Conservation (phyloP, 2,329 filamentous ascomycete genomes). For the Cercospora nicotianae region DNA sequence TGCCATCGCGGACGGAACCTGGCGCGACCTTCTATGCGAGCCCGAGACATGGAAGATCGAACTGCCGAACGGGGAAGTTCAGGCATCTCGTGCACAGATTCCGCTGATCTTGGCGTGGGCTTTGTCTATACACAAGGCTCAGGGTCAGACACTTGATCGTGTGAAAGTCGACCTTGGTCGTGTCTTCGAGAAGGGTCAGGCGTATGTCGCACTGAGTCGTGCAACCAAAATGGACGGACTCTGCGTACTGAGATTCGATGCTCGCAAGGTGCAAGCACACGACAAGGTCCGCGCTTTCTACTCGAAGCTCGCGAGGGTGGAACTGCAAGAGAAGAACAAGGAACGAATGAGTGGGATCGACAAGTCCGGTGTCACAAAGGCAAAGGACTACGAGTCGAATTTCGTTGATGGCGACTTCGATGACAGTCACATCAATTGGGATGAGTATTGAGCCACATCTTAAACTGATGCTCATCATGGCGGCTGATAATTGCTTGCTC, state of each 20-base stretch:
- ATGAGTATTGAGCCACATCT: constrained; percentile 3
- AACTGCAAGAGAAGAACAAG: constrained; percentile 44
- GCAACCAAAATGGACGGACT: constrained; percentile 84
- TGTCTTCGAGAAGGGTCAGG: constrained; percentile 96
- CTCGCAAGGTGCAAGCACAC: constrained; percentile 90
- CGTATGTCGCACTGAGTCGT: constrained; percentile 92
- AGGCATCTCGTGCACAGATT: constrained; percentile 73
- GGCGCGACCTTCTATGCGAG: constrained; percentile 74
- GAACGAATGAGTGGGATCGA: constrained; percentile 36
- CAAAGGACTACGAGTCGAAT: constrained; percentile 36
- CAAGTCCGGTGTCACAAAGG: constrained; percentile 32
- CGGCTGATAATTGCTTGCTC: background rate
- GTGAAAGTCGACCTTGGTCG: constrained; percentile 91
- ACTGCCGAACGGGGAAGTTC: constrained; percentile 89
- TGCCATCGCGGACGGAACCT: constrained; percentile 72
- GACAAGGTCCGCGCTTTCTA: constrained; percentile 85
- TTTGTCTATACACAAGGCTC: constrained; percentile 94
- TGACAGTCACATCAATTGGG: constrained; percentile 29
- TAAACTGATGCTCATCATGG: background rate
- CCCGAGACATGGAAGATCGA: constrained; percentile 96
- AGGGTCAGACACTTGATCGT: constrained; percentile 88
- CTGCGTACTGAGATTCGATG: constrained; percentile 85
- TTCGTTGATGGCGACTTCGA: constrained; percentile 31
- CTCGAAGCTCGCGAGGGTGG: constrained; percentile 72
- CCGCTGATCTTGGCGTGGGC: constrained; percentile 96